Percentiles rank a stretch among this genome's conserved stretches.
Conservation (phyloP, 805 yeast genomes). For the Clavispora carvajalis region DNA sequence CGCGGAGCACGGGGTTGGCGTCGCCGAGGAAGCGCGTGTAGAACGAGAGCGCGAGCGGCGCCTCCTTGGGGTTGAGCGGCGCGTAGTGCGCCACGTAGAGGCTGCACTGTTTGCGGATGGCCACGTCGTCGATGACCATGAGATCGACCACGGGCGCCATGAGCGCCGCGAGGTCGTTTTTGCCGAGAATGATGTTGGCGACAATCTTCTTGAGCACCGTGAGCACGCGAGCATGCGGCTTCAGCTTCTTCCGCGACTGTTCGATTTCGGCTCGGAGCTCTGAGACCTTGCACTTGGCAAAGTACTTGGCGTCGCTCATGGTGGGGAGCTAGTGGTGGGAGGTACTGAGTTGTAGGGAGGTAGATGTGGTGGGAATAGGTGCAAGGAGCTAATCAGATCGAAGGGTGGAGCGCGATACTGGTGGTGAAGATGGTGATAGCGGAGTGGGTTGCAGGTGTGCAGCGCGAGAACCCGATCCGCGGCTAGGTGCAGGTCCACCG, state of each 20-base stretch:
- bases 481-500: too few relatives aligned
- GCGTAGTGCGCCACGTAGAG: conserved; percentile 62
- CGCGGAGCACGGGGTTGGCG: conserved; percentile 43
- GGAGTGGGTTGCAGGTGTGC: too few relatives aligned
- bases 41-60: conserved; percentile 51
- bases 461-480: too few relatives aligned
- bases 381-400: too few relatives aligned
- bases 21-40: conserved; percentile 51
- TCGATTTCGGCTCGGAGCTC: conserved; percentile 40
- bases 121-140: conserved; percentile 56
- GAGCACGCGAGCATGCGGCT: conserved; percentile 33
- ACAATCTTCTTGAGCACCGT: conserved; percentile 59
- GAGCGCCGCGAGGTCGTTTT: conserved; percentile 64
- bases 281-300: conserved; percentile 33
- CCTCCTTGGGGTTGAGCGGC: conserved; percentile 49
- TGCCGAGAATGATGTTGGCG: conserved; percentile 80
- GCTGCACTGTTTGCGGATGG: conserved; percentile 66
- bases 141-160: conserved; percentile 58
- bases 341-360: too few relatives aligned
- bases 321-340: not conserved
- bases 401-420: too few relatives aligned
- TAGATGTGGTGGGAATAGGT: too few relatives aligned
- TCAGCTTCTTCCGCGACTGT: conserved; percentile 38
- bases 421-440: too few relatives aligned
- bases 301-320: conserved; percentile 22